These are phyloP conservation scores for Saururus chinensis DNA, from an alignment of 164 flowering plant genomes.

Conservation along the genomic window DNA sequence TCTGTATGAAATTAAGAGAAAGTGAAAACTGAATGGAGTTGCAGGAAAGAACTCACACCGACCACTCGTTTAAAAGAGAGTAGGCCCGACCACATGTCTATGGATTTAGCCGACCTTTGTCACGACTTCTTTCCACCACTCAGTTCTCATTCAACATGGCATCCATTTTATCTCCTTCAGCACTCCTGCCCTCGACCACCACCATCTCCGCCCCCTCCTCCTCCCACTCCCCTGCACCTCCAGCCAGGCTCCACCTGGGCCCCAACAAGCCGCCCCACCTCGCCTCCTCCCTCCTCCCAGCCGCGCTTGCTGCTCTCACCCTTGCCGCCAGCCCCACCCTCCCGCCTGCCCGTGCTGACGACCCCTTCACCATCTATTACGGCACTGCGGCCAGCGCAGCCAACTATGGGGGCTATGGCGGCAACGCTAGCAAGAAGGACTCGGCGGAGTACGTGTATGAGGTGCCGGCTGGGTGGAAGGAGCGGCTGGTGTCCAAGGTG, in stretches of 20 bases:
- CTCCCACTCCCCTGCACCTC: conserved; percentile 7
- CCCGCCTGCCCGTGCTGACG: conserved; percentile 46
- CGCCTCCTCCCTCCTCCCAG: conserved; percentile 7
- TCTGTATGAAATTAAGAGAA: no score
- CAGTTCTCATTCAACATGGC: conserved; percentile 26
- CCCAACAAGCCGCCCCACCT: conserved; percentile 7
- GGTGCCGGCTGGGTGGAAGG: conserved; percentile 92
- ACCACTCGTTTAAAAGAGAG: not conserved
- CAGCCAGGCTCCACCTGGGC: conserved; percentile 8
- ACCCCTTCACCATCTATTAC: conserved; percentile 52
- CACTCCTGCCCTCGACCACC: conserved; percentile 23
- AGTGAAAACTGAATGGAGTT: no score
- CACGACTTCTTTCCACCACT: not conserved
- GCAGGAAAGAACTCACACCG: not conserved
- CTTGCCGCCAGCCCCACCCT: conserved; percentile 28
- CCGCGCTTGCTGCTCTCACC: conserved; percentile 19
- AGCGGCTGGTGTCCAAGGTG: conserved; percentile 68
- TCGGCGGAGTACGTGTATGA: conserved; percentile 87
- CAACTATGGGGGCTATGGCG: conserved; percentile 91
- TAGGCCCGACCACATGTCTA: not conserved
- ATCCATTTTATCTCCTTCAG: conserved; percentile 39
- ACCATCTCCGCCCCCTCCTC: not conserved
- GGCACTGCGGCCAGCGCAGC: conserved; percentile 98
- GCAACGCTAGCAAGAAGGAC: conserved; percentile 68
- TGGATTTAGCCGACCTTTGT: not conserved